Evolutionary conservation across 331 rosid species (phyloP).

Genomic region (Phaseolus coccineus): DNA sequence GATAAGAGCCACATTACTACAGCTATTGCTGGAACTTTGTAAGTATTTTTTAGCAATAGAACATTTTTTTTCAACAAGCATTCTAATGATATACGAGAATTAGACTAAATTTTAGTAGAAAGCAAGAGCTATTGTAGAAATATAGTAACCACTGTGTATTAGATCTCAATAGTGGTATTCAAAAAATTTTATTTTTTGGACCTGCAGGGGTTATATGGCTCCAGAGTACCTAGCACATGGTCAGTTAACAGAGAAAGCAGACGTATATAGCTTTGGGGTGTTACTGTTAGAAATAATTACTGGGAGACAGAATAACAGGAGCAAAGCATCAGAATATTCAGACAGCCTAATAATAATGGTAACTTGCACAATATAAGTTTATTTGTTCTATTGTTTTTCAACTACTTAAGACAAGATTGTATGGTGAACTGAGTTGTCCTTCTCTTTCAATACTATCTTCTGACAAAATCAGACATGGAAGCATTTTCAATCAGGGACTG

Average conservation of each 20-base stretch:
- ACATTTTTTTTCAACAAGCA: not conserved
- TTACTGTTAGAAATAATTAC: conserved; percentile 73
- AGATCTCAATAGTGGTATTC: conserved; percentile 6
- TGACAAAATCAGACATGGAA: conserved; percentile 74
- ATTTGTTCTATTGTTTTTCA: conserved; percentile 26
- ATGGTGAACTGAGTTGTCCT: conserved; percentile 12
- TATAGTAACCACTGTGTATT: not conserved
- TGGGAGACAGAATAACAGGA: conserved; percentile 73
- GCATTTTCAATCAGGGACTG: conserved; percentile 73
- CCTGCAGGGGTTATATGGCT: conserved; percentile 89
- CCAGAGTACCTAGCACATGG: conserved; percentile 96
- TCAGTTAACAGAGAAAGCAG: conserved; percentile 86
- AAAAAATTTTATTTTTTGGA: not conserved
- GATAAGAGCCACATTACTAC: conserved; percentile 93
- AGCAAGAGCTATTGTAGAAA: not conserved
- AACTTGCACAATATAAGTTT: conserved; percentile 31
- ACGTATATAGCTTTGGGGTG: conserved; percentile 84
- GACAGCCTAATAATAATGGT: conserved; percentile 73
- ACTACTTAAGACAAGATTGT: conserved; percentile 10
- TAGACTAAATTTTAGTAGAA: conserved; percentile 7
- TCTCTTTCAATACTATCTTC: not conserved
- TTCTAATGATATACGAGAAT: not conserved
- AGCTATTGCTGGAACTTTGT: conserved; percentile 89
- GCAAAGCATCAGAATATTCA: conserved; percentile 69
- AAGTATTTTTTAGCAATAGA: conserved; percentile 25